Evolutionary conservation across 805 yeast genomes (phyloP).

Genomic region (Hanseniaspora guilliermondii): DNA sequence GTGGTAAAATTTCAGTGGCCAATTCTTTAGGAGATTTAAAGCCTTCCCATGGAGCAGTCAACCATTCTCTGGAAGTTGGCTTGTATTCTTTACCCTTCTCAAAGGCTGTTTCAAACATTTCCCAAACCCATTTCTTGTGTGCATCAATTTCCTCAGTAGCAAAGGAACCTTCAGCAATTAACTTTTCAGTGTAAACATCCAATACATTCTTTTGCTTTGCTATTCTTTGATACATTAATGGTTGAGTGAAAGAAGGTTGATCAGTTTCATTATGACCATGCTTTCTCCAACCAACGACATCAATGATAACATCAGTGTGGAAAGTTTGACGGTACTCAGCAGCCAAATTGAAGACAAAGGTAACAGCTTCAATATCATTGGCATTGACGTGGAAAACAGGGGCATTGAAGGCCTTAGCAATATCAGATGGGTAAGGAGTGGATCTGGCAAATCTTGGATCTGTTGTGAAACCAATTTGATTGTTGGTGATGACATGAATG

Average conservation of each 20-base stretch:
- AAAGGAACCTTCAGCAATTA: slow-evolving; percentile 78
- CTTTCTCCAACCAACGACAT: slow-evolving; percentile 95
- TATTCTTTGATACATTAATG: slow-evolving; percentile 86
- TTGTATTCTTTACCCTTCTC: slow-evolving; percentile 75
- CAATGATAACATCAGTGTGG: slow-evolving; percentile 93
- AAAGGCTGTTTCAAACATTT: slow-evolving; percentile 79
- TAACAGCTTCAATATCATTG: slow-evolving; percentile 89
- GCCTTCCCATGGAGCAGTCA: slow-evolving; percentile 97
- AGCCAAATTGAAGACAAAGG: slow-evolving; percentile 85
- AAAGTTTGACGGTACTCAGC: slow-evolving; percentile 97
- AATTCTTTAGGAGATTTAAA: slow-evolving; percentile 95
- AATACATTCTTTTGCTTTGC: slow-evolving; percentile 81
- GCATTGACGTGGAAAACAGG: slow-evolving; percentile 99
- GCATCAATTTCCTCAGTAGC: slow-evolving; percentile 81
- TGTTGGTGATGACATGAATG: slow-evolving; percentile 86
- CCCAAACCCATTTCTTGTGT: slow-evolving; percentile 98
- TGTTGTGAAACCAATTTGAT: slow-evolving; percentile 98
- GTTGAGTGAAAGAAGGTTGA: slow-evolving; percentile 98
- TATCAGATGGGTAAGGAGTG: slow-evolving; percentile 94
- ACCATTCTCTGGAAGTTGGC: slow-evolving; percentile 93
- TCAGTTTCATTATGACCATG: slow-evolving; percentile 99
- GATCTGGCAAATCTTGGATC: slow-evolving; percentile 97
- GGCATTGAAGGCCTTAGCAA: slow-evolving; percentile 91
- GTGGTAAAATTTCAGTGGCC: slow-evolving; percentile 90
- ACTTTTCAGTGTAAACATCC: slow-evolving; percentile 69